Evolutionary conservation across 805 yeast genomes (phyloP).

Genomic region (Pichia heedii): DNA sequence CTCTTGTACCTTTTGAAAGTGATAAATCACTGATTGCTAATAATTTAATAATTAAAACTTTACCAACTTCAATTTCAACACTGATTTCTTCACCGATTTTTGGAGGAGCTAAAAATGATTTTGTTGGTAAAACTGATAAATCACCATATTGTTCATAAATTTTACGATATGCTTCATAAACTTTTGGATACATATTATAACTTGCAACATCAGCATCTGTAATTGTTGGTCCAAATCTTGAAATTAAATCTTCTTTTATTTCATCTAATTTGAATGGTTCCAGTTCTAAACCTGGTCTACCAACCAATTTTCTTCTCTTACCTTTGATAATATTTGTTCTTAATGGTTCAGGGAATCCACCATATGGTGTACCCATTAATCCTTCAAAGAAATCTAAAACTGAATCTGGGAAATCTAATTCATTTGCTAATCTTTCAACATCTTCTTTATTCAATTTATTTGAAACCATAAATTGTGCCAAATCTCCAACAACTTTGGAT

Average conservation of each 20-base stretch:
- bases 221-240: conserved; percentile 67
- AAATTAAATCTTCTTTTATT: conserved; percentile 62
- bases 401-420: conserved; percentile 97
- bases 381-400: conserved; percentile 98
- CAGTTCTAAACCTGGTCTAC: conserved; percentile 88
- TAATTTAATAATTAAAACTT: conserved; percentile 80
- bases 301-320: conserved; percentile 82
- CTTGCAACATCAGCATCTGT: conserved; percentile 89
- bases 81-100: conserved; percentile 79
- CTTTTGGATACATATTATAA: conserved; percentile 97
- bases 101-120: conserved; percentile 81
- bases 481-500: conserved; percentile 98
- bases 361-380: conserved; percentile 97
- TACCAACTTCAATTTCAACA: conserved; percentile 92
- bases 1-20: conserved; percentile 80
- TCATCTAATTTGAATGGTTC: conserved; percentile 72
- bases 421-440: conserved; percentile 76
- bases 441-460: conserved; percentile 83
- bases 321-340: conserved; percentile 85
- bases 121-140: conserved; percentile 87
- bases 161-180: conserved; percentile 79
- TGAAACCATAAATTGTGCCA: conserved; percentile 99
- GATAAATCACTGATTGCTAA: conserved; percentile 90
- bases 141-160: conserved; percentile 77
- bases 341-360: conserved; percentile 99